Conservation (phyloP, 2,329 filamentous ascomycete species). For the Ascochyta rabiei region DNA sequence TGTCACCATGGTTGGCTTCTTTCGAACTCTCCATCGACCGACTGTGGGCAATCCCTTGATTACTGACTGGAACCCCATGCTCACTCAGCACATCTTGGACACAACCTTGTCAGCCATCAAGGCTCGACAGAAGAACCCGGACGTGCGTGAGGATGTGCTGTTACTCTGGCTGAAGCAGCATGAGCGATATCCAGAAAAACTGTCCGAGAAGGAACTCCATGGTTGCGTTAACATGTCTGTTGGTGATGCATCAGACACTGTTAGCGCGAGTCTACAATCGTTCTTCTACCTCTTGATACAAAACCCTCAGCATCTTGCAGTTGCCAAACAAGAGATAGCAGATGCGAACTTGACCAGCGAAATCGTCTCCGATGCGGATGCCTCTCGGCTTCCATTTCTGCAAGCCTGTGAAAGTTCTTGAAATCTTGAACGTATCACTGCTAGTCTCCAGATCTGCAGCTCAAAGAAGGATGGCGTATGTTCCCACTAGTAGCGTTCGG, state of each 20-base stretch:
- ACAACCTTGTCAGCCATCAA: conserved; percentile 43
- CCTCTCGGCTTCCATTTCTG: conserved; percentile 8
- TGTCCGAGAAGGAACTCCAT: conserved; percentile 45
- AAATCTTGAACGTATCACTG: no score
- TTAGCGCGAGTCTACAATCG: conserved; percentile 42
- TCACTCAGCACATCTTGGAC: conserved; percentile 49
- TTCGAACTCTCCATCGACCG: conserved; percentile 29
- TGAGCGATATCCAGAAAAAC: conserved; percentile 41
- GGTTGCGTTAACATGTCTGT: conserved; percentile 44
- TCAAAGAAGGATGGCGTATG: conserved; percentile 48
- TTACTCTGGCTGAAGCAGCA: conserved; percentile 46
- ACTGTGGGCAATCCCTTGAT: conserved; percentile 35
- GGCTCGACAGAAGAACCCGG: conserved; percentile 40
- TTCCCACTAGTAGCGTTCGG: conserved; percentile 40
- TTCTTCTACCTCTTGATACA: conserved; percentile 48
- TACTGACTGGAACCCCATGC: conserved; percentile 44
- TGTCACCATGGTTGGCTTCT: conserved; percentile 33
- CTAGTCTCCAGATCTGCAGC: background rate
- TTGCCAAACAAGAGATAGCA: conserved; percentile 19
- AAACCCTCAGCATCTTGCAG: conserved; percentile 15
- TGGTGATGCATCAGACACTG: conserved; percentile 50
- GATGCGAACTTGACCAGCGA: background rate
- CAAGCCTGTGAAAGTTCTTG: conserved; percentile 3
- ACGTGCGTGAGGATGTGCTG: conserved; percentile 45
- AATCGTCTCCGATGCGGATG: background rate